Evolutionary conservation across 1,284 basidiomycete species (phyloP).

Genomic region (Moesziomyces sp.): DNA sequence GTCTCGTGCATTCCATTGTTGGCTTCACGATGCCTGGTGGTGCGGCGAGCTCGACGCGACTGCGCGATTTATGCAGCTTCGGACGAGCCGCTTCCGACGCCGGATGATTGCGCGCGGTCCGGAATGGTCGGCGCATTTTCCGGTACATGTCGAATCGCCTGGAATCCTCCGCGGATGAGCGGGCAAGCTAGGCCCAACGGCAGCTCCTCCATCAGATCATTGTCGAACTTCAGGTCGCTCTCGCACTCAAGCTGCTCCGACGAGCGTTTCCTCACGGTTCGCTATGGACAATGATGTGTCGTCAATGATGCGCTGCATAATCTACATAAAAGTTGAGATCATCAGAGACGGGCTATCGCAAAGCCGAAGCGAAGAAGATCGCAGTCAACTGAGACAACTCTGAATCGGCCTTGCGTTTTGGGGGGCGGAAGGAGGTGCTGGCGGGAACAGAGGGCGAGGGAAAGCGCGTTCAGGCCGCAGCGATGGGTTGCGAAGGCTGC

Average conservation of each 20-base stretch:
- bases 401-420: conserved; percentile 17
- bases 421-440: not conserved
- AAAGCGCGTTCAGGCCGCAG: conserved; percentile 25
- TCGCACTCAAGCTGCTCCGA: no score
- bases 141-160: not conserved
- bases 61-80: conserved; percentile 9
- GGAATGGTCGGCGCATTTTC: not conserved
- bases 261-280: not conserved
- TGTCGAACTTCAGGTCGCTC: no score
- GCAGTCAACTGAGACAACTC: not conserved
- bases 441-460: not conserved
- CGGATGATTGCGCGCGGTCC: not conserved
- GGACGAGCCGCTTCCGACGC: conserved; percentile 25
- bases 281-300: conserved; percentile 15
- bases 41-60: not conserved
- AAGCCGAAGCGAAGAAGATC: not conserved
- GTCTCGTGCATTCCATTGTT: no score
- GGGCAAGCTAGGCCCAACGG: no score
- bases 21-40: no score
- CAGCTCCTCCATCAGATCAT: no score
- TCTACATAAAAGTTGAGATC: conserved; percentile 26
- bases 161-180: no score
- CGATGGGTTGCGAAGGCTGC: conserved; percentile 36
- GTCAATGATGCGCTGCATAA: conserved; percentile 28
- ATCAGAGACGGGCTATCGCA: conserved; percentile 19